phyloP scores from a whole-genome alignment of 2,329 filamentous ascomycete species.

The Aspergillus persii region DNA sequence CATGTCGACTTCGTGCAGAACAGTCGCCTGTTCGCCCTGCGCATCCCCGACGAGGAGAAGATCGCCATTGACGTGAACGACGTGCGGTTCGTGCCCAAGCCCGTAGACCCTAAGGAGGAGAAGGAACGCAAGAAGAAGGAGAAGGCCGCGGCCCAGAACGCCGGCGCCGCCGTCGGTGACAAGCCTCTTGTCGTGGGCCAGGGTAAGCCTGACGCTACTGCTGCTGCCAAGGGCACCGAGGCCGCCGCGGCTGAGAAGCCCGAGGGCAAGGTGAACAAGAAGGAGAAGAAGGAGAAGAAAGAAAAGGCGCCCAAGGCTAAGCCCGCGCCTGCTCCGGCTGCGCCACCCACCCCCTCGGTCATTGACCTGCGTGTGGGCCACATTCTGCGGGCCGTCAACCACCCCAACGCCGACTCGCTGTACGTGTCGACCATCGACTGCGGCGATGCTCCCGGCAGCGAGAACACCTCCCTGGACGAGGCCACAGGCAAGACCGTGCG shows the following conservation, averaged over 20 bases:
- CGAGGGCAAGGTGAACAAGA: constrained; percentile 52
- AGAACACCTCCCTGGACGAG: constrained; percentile 75
- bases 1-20: constrained; percentile 95
- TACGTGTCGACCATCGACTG: constrained; percentile 95
- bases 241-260: constrained; percentile 29
- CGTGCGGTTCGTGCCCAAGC: constrained; percentile 82
- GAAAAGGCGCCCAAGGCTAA: constrained; percentile 82
- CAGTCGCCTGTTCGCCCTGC: constrained; percentile 67
- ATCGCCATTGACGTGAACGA: constrained; percentile 74
- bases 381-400: constrained; percentile 91
- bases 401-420: constrained; percentile 94
- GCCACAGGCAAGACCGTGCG: constrained; percentile 88
- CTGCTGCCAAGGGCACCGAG: constrained; percentile 44
- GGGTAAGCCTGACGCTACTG: constrained; percentile 39
- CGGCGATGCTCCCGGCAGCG: constrained; percentile 79
- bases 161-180: constrained; percentile 19
- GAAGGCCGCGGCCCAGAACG: constrained; percentile 57
- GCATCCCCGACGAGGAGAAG: constrained; percentile 70
- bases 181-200: constrained; percentile 40
- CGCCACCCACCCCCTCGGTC: constrained; percentile 75
- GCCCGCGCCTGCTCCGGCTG: constrained; percentile 64
- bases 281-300: constrained; percentile 57
- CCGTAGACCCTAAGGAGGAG: constrained; percentile 87
- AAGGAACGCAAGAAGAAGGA: constrained; percentile 97
- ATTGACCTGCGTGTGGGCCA: constrained; percentile 97